phyloP scores from a whole-genome alignment of 257 asterid species.

The Apocynum venetum region DNA sequence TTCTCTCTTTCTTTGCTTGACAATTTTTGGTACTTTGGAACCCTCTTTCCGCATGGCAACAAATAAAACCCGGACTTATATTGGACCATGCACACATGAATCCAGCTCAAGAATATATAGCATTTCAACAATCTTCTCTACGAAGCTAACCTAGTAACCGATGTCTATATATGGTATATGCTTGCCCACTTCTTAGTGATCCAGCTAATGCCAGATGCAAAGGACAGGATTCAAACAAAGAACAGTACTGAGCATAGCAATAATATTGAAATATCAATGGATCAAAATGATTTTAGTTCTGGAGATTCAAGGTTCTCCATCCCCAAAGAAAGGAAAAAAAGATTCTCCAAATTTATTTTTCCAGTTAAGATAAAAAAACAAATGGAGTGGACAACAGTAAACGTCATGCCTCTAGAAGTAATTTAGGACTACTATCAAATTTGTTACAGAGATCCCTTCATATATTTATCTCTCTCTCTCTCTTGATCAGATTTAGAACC shows the following conservation, averaged over 20 bases:
- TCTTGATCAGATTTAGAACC: not conserved
- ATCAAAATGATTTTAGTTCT: not conserved
- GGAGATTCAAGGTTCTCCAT: not conserved
- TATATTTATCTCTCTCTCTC: not conserved
- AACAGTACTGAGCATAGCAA: not conserved
- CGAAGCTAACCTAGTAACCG: not conserved
- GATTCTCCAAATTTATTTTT: not conserved
- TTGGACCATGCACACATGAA: slow-evolving; percentile 1
- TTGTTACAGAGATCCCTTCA: not conserved
- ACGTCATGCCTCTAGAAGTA: not conserved
- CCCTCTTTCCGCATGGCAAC: slow-evolving; percentile 10
- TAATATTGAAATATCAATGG: not conserved
- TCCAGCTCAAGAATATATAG: not conserved
- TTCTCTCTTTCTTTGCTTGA: not conserved
- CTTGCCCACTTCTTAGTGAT: slow-evolving; percentile 26
- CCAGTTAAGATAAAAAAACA: not conserved
- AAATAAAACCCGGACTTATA: not conserved
- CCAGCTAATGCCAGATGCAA: slow-evolving; percentile 20
- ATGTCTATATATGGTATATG: slow-evolving; percentile 9
- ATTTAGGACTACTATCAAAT: not conserved
- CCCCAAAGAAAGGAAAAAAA: not conserved
- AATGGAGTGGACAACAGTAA: not conserved
- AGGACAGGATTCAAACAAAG: not conserved
- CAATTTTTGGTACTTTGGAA: not conserved
- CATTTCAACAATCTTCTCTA: slow-evolving; percentile 2